Percentiles rank a stretch among this genome's conserved stretches.
These are phyloP conservation scores for Neoascochyta sp. DNA, from an alignment of 2,329 filamentous ascomycete genomes.

Conservation along the genomic window DNA sequence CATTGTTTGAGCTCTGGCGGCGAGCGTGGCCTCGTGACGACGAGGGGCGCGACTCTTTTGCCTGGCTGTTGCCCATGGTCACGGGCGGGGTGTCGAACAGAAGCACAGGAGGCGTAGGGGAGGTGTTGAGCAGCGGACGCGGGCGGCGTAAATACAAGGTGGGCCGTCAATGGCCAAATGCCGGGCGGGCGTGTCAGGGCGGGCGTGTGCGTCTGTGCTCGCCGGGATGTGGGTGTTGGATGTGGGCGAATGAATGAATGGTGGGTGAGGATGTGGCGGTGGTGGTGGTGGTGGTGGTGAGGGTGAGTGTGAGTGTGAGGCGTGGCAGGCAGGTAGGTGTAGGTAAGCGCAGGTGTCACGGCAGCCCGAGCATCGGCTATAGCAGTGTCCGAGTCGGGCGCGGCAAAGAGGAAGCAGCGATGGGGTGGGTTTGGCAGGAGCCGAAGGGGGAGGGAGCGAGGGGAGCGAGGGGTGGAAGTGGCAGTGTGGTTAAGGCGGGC, in stretches of 20 bases:
- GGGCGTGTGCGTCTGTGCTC: conserved; percentile 8
- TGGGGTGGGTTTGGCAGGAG: too few species aligned
- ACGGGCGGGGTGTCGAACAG: conserved; percentile 5
- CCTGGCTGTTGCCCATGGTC: conserved; percentile 48
- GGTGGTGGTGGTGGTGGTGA: conserved; percentile 1
- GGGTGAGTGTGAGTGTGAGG: too few species aligned
- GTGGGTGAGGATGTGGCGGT: conserved; percentile 10
- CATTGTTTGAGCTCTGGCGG: conserved; percentile 31
- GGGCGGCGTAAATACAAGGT: conserved; percentile 16
- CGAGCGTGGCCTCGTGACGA: conserved; percentile 33
- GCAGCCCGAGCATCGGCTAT: too few species aligned
- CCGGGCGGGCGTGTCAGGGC: conserved; percentile 3
- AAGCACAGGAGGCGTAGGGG: conserved; percentile 4
- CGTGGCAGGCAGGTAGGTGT: too few species aligned
- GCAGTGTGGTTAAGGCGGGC: too few species aligned
- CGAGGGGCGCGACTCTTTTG: conserved; percentile 45
- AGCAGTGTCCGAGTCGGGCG: too few species aligned
- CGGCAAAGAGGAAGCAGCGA: too few species aligned
- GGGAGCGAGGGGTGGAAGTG: too few species aligned
- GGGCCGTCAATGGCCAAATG: conserved; percentile 16
- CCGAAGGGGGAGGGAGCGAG: too few species aligned
- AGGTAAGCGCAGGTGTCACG: too few species aligned
- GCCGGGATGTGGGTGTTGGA: conserved; percentile 13
- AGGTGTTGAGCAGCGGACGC: conserved; percentile 13
- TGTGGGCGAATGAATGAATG: conserved; percentile 9